These are phyloP conservation scores for Euphrasia arctica DNA, from an alignment of 305 asterid species.

Conservation along the genomic window DNA sequence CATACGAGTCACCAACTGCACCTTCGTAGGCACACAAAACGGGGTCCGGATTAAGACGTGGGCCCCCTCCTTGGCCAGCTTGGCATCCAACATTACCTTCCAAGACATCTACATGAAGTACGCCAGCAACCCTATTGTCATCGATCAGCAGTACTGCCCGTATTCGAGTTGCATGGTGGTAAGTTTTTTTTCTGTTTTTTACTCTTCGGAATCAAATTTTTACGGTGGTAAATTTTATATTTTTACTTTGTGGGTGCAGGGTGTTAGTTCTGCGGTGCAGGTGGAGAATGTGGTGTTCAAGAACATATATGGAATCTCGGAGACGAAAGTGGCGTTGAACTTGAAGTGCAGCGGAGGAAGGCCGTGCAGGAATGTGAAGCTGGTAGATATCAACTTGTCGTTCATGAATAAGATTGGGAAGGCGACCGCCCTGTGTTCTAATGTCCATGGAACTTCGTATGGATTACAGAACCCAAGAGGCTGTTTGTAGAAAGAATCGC, in stretches of 20 bases:
- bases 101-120: conserved; percentile 36
- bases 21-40: conserved; percentile 36
- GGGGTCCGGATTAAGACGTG: conserved; percentile 61
- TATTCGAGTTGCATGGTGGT: conserved; percentile 30
- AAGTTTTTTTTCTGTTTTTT: not conserved
- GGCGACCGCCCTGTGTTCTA: conserved; percentile 38
- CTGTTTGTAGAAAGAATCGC: conserved; percentile 34
- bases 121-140: conserved; percentile 43
- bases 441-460: conserved; percentile 42
- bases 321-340: too few relatives aligned
- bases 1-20: conserved; percentile 34
- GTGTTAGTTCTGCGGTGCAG: conserved; percentile 39
- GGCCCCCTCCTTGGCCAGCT: conserved; percentile 35
- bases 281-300: conserved; percentile 48
- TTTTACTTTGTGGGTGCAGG: conserved; percentile 8
- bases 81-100: conserved; percentile 35
- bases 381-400: conserved; percentile 39
- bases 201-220: too few relatives aligned
- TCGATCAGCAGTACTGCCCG: conserved; percentile 58
- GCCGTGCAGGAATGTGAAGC: conserved; percentile 32
- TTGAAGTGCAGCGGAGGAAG: too few relatives aligned
- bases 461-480: conserved; percentile 47
- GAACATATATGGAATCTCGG: conserved; percentile 26
- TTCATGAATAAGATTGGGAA: conserved; percentile 36
- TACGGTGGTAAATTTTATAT: too few relatives aligned